Evolutionary conservation across 495 filamentous ascomycete species (phyloP), one percentile per base, ranked within the genome.

Genomic region (Oidiodendron maius): DNA sequence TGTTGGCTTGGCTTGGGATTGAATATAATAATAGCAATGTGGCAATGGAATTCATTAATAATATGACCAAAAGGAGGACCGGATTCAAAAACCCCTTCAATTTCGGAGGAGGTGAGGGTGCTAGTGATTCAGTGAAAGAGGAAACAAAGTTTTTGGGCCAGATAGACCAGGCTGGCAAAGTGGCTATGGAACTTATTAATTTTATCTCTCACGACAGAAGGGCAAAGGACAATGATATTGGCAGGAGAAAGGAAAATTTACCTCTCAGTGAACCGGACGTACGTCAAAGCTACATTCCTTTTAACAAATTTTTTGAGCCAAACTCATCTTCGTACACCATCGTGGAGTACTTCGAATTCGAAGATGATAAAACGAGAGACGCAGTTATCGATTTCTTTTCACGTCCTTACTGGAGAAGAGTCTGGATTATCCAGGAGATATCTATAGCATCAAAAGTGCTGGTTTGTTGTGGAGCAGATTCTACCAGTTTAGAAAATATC

Each of bases 1-100:
- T 28, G n/a, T 11, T 51, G 26, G 32, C 25, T 13, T 51, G 48
- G 48, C 48, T 51, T 37, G 64, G 63, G n/a, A 44, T 55, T n/a
- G 60, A 18, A 26, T 46, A 8, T 30, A 42, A 3, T 40, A 28
- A 38, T 13, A 53, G 44, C 28, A 47, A 47, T 5, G 17, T 32
- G 17, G 25, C 44, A 4, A 38, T 47, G 26, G 20, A 17, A 6
- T 37, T 41, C 16, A 44, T 44, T 26, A 17, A 44, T 18, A 3
- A 28, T 30, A 10, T 25, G 3, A 20, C 36, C 9, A 9, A 25
- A 25, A 20, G 12, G 50, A 60, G 25, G 52, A 56, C 30, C 47
- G 52, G 40, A 21, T 51, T 21, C 32, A 41, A 45, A 53, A 37
- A 21, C 15, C n/a, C n/a, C 30, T 38, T 1, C 34, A 24, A 15